Percentiles rank a stretch among this genome's conserved stretches.
Evolutionary conservation across 495 filamentous ascomycete genomes (phyloP).

Genomic region (Rostrohypoxylon terebratum): DNA sequence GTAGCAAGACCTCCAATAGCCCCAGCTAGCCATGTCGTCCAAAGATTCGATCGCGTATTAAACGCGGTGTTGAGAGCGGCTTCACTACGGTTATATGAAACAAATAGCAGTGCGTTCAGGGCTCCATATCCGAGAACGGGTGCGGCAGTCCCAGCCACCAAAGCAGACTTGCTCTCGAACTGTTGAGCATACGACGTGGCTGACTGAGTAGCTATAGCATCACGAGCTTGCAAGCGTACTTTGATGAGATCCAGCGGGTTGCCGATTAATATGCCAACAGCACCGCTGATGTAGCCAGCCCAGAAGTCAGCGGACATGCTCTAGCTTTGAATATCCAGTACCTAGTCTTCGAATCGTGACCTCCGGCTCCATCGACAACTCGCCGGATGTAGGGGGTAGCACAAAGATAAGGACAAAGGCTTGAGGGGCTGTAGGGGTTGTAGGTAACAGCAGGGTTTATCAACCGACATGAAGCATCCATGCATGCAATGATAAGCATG

Average conservation of each 20-base stretch:
- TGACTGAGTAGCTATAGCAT: constrained; percentile 29
- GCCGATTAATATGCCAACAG: constrained; percentile 83
- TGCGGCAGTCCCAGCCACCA: constrained; percentile 73
- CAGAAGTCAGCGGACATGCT: constrained; percentile 83
- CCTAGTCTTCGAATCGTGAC: background rate
- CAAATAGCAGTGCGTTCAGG: constrained; percentile 87
- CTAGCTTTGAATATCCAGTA: background rate
- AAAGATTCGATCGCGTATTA: constrained; percentile 56
- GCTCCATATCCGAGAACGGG: constrained; percentile 89
- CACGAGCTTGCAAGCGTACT: constrained; percentile 77
- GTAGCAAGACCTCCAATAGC: constrained; percentile 82
- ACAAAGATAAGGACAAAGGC: background rate
- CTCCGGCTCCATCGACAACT: constrained; percentile 2
- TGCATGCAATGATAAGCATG: background rate
- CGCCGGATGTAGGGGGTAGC: background rate
- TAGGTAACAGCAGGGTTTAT: background rate
- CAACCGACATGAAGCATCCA: background rate
- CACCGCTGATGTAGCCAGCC: constrained; percentile 87
- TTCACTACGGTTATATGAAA: constrained; percentile 83
- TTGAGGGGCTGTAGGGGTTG: too few species aligned
- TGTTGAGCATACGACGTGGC: constrained; percentile 44
- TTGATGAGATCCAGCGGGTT: constrained; percentile 91
- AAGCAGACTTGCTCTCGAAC: constrained; percentile 50
- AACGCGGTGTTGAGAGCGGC: constrained; percentile 62
- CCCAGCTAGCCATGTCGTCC: constrained; percentile 78